phyloP scores from a whole-genome alignment of 805 yeast species.

The Saccharomycopsis vini region DNA sequence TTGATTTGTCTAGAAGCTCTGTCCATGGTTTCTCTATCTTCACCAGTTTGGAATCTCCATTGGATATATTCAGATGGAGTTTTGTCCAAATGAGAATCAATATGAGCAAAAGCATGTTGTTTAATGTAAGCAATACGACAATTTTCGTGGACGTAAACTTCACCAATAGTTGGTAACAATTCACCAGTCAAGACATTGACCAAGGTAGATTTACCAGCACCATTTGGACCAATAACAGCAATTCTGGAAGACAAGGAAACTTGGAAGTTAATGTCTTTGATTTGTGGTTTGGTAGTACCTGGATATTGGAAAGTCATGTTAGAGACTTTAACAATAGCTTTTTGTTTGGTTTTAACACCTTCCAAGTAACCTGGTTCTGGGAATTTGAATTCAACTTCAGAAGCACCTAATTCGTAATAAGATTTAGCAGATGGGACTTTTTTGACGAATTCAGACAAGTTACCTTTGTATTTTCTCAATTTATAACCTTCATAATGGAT shows the following conservation, averaged over 20 bases:
- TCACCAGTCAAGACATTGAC: constrained; percentile 99
- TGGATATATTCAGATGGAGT: constrained; percentile 99
- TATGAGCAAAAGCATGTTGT: constrained; percentile 99
- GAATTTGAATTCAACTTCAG: constrained; percentile 93
- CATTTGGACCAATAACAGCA: constrained; percentile 99
- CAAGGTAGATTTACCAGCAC: constrained; percentile 99
- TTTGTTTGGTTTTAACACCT: constrained; percentile 99
- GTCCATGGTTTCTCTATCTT: constrained; percentile 99
- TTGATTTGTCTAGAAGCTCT: constrained; percentile 98
- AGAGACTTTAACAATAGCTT: constrained; percentile 97
- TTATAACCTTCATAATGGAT: constrained; percentile 99
- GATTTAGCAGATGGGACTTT: constrained; percentile 98
- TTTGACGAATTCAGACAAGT: constrained; percentile 97
- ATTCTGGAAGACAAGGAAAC: constrained; percentile 98
- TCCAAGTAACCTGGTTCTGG: constrained; percentile 99
- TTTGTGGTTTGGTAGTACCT: constrained; percentile 96
- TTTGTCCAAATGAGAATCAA: constrained; percentile 96
- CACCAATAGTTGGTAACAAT: constrained; percentile 96
- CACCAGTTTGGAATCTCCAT: constrained; percentile 99
- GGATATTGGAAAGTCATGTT: constrained; percentile 99
- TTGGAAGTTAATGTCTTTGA: constrained; percentile 88
- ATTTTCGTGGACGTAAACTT: constrained; percentile 98
- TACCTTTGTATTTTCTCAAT: constrained; percentile 99
- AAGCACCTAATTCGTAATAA: constrained; percentile 97
- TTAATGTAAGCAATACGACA: constrained; percentile 99